Evolutionary conservation across 1,139 yeast genomes (phyloP).

Genomic region (Martiniozyma asiatica): DNA sequence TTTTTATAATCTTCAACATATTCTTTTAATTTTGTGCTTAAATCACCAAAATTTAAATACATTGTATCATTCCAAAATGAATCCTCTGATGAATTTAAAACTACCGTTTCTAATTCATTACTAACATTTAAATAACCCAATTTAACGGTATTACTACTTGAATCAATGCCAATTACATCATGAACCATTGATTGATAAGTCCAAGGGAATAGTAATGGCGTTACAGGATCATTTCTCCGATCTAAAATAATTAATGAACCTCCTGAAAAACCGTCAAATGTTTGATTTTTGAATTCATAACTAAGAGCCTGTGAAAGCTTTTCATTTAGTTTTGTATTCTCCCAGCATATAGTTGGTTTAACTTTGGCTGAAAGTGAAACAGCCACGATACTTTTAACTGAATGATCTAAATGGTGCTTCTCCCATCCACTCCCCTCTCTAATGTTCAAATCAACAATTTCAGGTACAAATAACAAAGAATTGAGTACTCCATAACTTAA

Average conservation of each 20-base stretch:
- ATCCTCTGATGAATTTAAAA: slow-evolving; percentile 59
- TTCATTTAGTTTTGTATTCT: slow-evolving; percentile 51
- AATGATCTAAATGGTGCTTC: slow-evolving; percentile 35
- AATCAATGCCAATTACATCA: slow-evolving; percentile 70
- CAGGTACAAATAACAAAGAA: slow-evolving; percentile 40
- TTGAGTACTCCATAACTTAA: slow-evolving; percentile 74
- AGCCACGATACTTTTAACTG: slow-evolving; percentile 47
- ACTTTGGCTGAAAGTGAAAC: slow-evolving; percentile 60
- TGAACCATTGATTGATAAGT: slow-evolving; percentile 97
- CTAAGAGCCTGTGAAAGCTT: slow-evolving; percentile 63
- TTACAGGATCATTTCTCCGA: slow-evolving; percentile 79
- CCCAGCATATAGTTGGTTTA: slow-evolving; percentile 71
- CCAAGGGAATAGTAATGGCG: slow-evolving; percentile 92
- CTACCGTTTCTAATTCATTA: slow-evolving; percentile 45
- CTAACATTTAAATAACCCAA: slow-evolving; percentile 35
- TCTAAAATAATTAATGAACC: slow-evolving; percentile 54
- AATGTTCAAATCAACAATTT: slow-evolving; percentile 15
- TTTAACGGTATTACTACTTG: slow-evolving; percentile 55
- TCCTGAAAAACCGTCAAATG: slow-evolving; percentile 40
- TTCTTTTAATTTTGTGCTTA: slow-evolving; percentile 77
- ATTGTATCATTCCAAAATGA: slow-evolving; percentile 65
- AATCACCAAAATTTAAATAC: slow-evolving; percentile 87
- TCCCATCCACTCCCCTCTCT: too few species aligned
- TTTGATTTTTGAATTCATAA: slow-evolving; percentile 40
- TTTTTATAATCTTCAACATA: slow-evolving; percentile 76